These are phyloP conservation scores for Adansonia rubrostipa DNA, from an alignment of 441 rosid species.

Conservation along the genomic window DNA sequence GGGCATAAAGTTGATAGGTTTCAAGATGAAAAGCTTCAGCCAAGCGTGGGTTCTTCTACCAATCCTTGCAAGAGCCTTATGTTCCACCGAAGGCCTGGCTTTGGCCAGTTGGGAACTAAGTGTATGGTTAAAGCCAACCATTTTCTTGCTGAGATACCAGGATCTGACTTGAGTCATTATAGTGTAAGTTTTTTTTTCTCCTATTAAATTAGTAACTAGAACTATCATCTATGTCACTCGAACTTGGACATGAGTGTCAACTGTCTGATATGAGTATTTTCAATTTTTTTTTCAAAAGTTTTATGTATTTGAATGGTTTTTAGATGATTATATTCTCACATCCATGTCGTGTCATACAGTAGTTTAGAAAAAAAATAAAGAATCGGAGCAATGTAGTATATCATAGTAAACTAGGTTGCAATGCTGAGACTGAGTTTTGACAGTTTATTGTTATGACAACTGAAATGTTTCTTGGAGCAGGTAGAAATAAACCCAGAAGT, in stretches of 20 bases:
- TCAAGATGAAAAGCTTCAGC: slow-evolving; percentile 24
- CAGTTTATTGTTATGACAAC: neutral
- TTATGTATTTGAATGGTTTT: no score
- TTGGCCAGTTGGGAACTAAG: slow-evolving; percentile 46
- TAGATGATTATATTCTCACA: no score
- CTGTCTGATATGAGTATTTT: no score
- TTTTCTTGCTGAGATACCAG: slow-evolving; percentile 49
- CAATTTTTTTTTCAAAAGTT: no score
- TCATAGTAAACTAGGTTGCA: neutral
- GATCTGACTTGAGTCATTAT: slow-evolving; percentile 51
- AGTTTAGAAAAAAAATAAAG: neutral
- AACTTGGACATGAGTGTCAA: no score
- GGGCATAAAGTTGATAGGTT: slow-evolving; percentile 28
- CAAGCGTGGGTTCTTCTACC: slow-evolving; percentile 3
- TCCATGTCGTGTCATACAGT: no score
- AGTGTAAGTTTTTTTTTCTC: slow-evolving; percentile 34
- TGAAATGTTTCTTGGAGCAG: slow-evolving; percentile 32
- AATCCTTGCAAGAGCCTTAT: slow-evolving; percentile 37
- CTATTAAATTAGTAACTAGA: no score
- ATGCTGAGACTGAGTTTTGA: neutral
- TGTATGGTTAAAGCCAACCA: slow-evolving; percentile 61
- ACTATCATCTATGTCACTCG: no score
- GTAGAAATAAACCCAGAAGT: slow-evolving; percentile 49
- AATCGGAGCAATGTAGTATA: no score
- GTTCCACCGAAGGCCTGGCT: slow-evolving; percentile 44